Conservation (phyloP, 2,329 filamentous ascomycete species). For the Didymella glomerata region DNA sequence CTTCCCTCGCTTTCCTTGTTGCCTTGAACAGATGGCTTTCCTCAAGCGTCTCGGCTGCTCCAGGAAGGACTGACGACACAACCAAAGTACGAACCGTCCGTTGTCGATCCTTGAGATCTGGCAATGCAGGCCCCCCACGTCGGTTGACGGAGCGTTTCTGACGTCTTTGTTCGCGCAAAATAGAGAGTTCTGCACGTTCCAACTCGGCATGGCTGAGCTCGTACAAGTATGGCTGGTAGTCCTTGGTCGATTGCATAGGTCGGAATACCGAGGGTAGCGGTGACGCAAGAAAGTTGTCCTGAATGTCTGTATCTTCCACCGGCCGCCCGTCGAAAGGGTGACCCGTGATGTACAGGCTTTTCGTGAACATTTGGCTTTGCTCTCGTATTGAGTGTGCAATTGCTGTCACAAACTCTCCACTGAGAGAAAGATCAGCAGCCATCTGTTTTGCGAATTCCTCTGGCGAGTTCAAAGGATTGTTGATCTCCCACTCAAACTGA, state of each 20-base stretch:
- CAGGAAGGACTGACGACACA: conserved; percentile 91
- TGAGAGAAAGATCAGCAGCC: conserved; percentile 87
- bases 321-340: conserved; percentile 95
- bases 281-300: conserved; percentile 83
- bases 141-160: conserved; percentile 96
- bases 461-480: conserved; percentile 90
- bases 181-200: conserved; percentile 88
- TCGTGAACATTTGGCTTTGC: conserved; percentile 92
- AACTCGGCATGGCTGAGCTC: conserved; percentile 91
- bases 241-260: conserved; percentile 90
- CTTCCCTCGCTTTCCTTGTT: conserved; percentile 53
- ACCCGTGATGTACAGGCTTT: conserved; percentile 89
- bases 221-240: conserved; percentile 92
- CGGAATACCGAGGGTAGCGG: conserved; percentile 85
- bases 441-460: conserved; percentile 93
- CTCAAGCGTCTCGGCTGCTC: conserved; percentile 79
- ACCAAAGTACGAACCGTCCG: conserved; percentile 91
- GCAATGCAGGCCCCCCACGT: conserved; percentile 87
- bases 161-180: conserved; percentile 89
- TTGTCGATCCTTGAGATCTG: conserved; percentile 95
- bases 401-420: conserved; percentile 94
- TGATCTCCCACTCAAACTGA: conserved; percentile 99
- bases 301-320: conserved; percentile 89
- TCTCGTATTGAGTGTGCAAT: conserved; percentile 98
- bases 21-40: conserved; percentile 86